Percentiles rank a stretch among this genome's conserved stretches.
These are phyloP conservation scores for Rhododendron kiyosumense DNA, from an alignment of 148 eudicot species.

Conservation along the genomic window DNA sequence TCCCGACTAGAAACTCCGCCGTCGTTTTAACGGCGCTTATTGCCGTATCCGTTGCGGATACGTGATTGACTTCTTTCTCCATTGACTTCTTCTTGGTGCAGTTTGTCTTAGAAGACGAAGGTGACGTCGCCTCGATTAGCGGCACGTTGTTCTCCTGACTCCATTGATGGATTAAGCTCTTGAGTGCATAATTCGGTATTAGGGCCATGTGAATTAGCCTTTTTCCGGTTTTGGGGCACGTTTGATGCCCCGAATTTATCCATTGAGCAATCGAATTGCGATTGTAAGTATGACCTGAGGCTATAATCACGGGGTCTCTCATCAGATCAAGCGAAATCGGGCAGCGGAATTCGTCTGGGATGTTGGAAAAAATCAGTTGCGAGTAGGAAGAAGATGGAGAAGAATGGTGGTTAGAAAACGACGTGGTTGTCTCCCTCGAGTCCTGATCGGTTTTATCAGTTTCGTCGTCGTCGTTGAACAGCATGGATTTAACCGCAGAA, in stretches of 20 bases:
- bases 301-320: conserved; percentile 58
- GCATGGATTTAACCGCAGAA: conserved; percentile 31
- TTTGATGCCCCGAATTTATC: conserved; percentile 56
- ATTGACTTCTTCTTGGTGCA: conserved; percentile 23
- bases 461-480: conserved; percentile 23
- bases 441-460: conserved; percentile 6
- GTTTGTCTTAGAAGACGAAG: conserved; percentile 27
- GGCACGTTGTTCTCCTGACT: conserved; percentile 44
- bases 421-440: conserved; percentile 13
- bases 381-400: background rate
- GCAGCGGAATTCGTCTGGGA: conserved; percentile 59
- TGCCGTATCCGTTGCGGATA: conserved; percentile 32
- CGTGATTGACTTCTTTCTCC: conserved; percentile 36
- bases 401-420: conserved; percentile 13
- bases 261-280: conserved; percentile 49
- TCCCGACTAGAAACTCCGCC: conserved; percentile 50
- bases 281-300: conserved; percentile 68
- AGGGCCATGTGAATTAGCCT: conserved; percentile 55
- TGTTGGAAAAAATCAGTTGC: conserved; percentile 22
- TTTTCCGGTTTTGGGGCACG: conserved; percentile 62
- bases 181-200: conserved; percentile 51
- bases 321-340: conserved; percentile 61
- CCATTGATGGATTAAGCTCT: conserved; percentile 55
- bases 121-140: conserved; percentile 19
- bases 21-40: conserved; percentile 38